These are phyloP conservation scores for Serendipita sp. DNA, from an alignment of 768 basidiomycete species.

Conservation along the genomic window DNA sequence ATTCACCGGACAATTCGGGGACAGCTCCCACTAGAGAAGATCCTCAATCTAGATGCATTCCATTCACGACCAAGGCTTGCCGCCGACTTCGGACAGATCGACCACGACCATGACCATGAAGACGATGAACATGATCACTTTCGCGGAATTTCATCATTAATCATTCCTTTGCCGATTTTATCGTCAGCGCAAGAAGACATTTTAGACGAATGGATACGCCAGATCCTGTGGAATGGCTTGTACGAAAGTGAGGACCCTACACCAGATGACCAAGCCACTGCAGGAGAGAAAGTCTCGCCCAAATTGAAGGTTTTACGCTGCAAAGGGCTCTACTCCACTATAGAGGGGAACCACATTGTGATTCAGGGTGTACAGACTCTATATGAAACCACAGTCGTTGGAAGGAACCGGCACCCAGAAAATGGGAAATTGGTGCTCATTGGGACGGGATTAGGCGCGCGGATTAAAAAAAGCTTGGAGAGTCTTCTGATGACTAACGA, in stretches of 20 bases:
- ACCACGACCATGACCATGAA: conserved; percentile 20
- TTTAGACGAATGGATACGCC: conserved; percentile 69
- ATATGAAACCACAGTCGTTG: conserved; percentile 49
- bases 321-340: conserved; percentile 57
- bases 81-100: conserved; percentile 6
- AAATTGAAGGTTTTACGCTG: conserved; percentile 58
- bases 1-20: conserved; percentile 56
- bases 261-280: conserved; percentile 6
- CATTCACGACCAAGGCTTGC: conserved; percentile 25
- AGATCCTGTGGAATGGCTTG: conserved; percentile 62
- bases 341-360: conserved; percentile 44
- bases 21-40: conserved; percentile 50
- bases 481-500: no score
- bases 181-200: conserved; percentile 27
- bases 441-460: conserved; percentile 47
- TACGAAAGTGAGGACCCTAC: conserved; percentile 22
- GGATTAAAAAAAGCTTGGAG: neutral
- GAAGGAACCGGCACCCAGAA: conserved; percentile 21
- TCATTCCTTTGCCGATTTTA: conserved; percentile 47
- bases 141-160: conserved; percentile 60
- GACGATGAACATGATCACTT: conserved; percentile 19
- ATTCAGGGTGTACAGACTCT: conserved; percentile 84
- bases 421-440: conserved; percentile 76
- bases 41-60: conserved; percentile 75
- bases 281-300: neutral